Percentiles rank a stretch among this genome's conserved stretches.
Conservation (phyloP, 805 yeast species). For the Starmerella kuoi region DNA sequence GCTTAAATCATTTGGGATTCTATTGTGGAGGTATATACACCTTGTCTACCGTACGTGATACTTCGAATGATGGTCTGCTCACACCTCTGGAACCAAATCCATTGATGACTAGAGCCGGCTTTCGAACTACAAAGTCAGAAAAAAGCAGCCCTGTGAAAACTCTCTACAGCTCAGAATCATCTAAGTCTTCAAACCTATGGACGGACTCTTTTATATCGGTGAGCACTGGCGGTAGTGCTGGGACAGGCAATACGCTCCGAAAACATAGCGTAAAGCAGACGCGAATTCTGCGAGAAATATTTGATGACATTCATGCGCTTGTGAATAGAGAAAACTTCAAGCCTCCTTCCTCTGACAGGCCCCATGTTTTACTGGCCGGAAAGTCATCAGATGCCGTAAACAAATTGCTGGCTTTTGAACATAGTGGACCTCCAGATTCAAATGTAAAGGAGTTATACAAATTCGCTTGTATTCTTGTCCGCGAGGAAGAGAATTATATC, state of each 20-base stretch:
- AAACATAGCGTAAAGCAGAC: not conserved
- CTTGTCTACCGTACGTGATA: constrained; percentile 2
- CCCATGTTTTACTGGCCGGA: constrained; percentile 4
- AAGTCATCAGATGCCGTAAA: constrained; percentile 1
- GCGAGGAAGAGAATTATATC: constrained; percentile 9
- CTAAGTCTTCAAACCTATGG: not conserved
- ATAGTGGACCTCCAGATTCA: not conserved
- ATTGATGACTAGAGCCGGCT: constrained; percentile 2
- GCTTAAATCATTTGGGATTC: constrained; percentile 7
- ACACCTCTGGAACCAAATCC: constrained; percentile 14
- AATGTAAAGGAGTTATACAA: not conserved
- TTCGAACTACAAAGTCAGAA: not conserved
- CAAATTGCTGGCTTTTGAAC: not conserved
- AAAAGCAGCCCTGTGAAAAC: not conserved
- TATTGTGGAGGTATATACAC: constrained; percentile 19
- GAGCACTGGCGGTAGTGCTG: not conserved
- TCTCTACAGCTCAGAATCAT: not conserved
- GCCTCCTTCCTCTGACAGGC: too few relatives aligned
- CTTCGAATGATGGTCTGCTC: constrained; percentile 11
- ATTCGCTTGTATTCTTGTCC: not conserved
- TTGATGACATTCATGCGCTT: constrained; percentile 11
- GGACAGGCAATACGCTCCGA: too few relatives aligned
- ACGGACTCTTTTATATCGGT: not conserved
- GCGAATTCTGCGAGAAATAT: constrained; percentile 4
- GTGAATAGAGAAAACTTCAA: not conserved